These are phyloP conservation scores for Cardamine chenopodiifolia DNA, from an alignment of 345 rosid species.

Conservation along the genomic window DNA sequence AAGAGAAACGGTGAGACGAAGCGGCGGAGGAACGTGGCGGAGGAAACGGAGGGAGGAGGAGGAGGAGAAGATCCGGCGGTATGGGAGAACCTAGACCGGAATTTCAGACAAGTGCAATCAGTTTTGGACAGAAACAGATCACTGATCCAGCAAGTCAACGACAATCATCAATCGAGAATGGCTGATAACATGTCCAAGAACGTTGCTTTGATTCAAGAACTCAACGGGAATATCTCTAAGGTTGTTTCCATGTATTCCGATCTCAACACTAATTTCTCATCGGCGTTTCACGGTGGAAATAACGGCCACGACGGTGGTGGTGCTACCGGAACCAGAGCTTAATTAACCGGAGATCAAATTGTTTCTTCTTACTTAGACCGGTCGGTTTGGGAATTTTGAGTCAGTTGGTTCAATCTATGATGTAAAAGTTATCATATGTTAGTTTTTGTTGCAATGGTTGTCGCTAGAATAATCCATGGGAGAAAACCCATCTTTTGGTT, in stretches of 20 bases:
- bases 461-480: constrained; percentile 44
- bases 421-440: not conserved
- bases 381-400: constrained; percentile 32
- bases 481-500: constrained; percentile 42
- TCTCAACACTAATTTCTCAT: constrained; percentile 52
- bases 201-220: constrained; percentile 85
- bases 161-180: constrained; percentile 76
- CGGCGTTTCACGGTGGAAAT: constrained; percentile 46
- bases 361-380: constrained; percentile 29
- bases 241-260: constrained; percentile 80
- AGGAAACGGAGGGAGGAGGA: constrained; percentile 28
- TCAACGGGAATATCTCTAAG: constrained; percentile 81
- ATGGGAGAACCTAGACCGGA: constrained; percentile 59
- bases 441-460: constrained; percentile 39
- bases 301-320: constrained; percentile 38
- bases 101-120: constrained; percentile 68
- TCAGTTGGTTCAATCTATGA: constrained; percentile 24
- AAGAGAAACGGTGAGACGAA: constrained; percentile 42
- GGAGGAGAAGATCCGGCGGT: constrained; percentile 57
- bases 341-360: constrained; percentile 21
- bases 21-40: constrained; percentile 41
- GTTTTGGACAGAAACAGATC: constrained; percentile 80
- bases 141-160: constrained; percentile 85
- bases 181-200: constrained; percentile 87
- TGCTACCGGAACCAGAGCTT: constrained; percentile 40